Conservation (phyloP, 2,329 filamentous ascomycete genomes). For the Apiospora hydei region DNA sequence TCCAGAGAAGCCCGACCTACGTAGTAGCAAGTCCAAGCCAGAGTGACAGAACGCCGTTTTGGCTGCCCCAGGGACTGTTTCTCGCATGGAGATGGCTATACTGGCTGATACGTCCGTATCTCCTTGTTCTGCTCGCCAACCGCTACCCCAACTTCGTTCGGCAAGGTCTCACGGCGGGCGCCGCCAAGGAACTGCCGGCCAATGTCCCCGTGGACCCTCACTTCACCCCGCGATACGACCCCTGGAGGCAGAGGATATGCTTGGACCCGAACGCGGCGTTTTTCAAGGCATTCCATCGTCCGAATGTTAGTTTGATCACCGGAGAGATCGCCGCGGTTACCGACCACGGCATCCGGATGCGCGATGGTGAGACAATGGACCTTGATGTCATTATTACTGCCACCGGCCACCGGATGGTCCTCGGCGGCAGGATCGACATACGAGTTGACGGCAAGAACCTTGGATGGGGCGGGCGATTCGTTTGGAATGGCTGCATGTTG, state of each 20-base stretch:
- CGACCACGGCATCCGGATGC: slow-evolving; percentile 50
- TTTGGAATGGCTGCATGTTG: slow-evolving; percentile 69
- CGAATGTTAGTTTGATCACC: slow-evolving; percentile 48
- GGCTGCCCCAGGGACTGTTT: background rate
- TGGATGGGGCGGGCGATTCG: slow-evolving; percentile 52
- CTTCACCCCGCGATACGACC: slow-evolving; percentile 62
- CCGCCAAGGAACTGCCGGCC: slow-evolving; percentile 41
- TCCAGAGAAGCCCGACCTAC: slow-evolving; percentile 81
- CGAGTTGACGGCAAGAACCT: slow-evolving; percentile 58
- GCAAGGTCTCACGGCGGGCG: slow-evolving; percentile 46
- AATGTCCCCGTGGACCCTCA: slow-evolving; percentile 57
- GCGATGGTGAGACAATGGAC: slow-evolving; percentile 45
- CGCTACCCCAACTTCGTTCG: slow-evolving; percentile 55
- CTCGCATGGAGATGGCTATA: background rate
- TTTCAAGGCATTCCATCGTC: slow-evolving; percentile 45
- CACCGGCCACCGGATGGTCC: slow-evolving; percentile 64
- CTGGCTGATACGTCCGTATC: slow-evolving; percentile 17
- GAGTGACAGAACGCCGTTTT: background rate
- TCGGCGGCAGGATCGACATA: slow-evolving; percentile 61
- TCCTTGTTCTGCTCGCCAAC: slow-evolving; percentile 49
- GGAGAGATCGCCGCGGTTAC: slow-evolving; percentile 55
- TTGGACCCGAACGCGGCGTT: slow-evolving; percentile 57
- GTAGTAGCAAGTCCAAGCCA: slow-evolving; percentile 61
- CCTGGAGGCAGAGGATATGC: slow-evolving; percentile 75
- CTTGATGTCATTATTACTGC: slow-evolving; percentile 71